These are phyloP conservation scores for Alternaria novae-zelandiae DNA, from an alignment of 2,329 filamentous ascomycete species.

Conservation along the genomic window DNA sequence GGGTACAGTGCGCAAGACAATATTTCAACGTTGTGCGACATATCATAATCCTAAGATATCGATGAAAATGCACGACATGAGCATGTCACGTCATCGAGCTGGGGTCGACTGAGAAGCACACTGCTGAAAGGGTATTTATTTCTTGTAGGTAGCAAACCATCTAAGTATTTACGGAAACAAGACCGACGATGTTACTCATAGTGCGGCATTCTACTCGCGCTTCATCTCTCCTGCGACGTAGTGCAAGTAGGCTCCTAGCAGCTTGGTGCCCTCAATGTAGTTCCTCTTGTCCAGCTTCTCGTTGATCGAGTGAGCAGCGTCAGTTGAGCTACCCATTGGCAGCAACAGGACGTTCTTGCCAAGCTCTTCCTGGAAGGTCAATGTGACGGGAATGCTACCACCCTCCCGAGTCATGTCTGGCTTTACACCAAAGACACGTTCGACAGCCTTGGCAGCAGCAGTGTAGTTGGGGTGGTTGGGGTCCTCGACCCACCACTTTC, in stretches of 20 bases:
- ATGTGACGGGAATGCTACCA: slow-evolving; percentile 93
- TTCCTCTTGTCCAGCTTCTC: slow-evolving; percentile 97
- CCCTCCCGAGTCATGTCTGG: slow-evolving; percentile 97
- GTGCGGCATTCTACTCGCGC: slow-evolving; percentile 23
- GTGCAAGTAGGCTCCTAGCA: slow-evolving; percentile 92
- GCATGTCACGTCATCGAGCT: not conserved
- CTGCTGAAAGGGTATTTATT: slow-evolving; percentile 15
- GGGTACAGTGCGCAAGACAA: not conserved
- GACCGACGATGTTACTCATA: not conserved
- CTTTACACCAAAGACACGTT: slow-evolving; percentile 90
- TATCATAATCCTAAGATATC: not conserved
- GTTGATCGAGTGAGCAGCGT: slow-evolving; percentile 96
- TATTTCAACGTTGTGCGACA: not conserved
- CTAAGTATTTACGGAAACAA: not conserved
- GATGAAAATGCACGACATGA: not conserved
- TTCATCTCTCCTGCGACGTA: slow-evolving; percentile 91
- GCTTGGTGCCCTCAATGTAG: slow-evolving; percentile 97
- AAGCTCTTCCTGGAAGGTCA: slow-evolving; percentile 96
- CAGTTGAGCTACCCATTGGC: slow-evolving; percentile 96
- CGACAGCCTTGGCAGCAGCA: slow-evolving; percentile 92
- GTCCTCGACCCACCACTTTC: slow-evolving; percentile 98
- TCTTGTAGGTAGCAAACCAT: not conserved
- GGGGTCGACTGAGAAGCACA: not conserved
- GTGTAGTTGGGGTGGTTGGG: slow-evolving; percentile 99
- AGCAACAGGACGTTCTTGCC: slow-evolving; percentile 96